These are phyloP conservation scores for Globisporangium cylindrosporum DNA, from an alignment of 352 stramenopile genomes.

Conservation along the genomic window DNA sequence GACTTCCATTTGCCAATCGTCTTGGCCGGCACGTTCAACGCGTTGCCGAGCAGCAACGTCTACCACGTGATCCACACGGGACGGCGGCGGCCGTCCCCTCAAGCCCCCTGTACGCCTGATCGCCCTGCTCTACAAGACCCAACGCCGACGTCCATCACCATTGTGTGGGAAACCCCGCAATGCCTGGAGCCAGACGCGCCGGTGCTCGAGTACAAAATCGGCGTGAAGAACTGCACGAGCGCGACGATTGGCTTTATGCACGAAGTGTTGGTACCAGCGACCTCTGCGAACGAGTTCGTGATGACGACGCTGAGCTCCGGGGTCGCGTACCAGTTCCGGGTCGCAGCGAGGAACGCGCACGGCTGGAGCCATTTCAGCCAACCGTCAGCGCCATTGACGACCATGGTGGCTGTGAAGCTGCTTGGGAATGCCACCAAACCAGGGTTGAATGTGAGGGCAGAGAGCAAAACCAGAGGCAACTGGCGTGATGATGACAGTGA, in stretches of 20 bases:
- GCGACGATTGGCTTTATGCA: slow-evolving; percentile 54
- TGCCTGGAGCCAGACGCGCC: slow-evolving; percentile 27
- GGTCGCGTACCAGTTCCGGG: slow-evolving; percentile 83
- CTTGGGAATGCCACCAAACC: neutral
- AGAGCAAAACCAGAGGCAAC: neutral
- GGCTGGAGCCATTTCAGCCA: slow-evolving; percentile 73
- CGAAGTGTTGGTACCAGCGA: slow-evolving; percentile 28
- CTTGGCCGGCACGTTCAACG: slow-evolving; percentile 81
- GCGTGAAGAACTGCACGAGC: slow-evolving; percentile 57
- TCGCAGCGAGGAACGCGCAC: slow-evolving; percentile 63
- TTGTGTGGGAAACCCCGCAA: slow-evolving; percentile 43
- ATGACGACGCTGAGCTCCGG: slow-evolving; percentile 70
- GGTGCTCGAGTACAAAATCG: slow-evolving; percentile 54
- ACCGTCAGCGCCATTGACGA: slow-evolving; percentile 55
- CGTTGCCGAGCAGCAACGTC: slow-evolving; percentile 65
- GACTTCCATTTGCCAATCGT: slow-evolving; percentile 85
- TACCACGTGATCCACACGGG: slow-evolving; percentile 79
- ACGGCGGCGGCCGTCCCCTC: slow-evolving; percentile 38
- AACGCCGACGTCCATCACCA: slow-evolving; percentile 41
- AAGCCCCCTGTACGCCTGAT: slow-evolving; percentile 34
- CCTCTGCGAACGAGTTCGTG: slow-evolving; percentile 20
- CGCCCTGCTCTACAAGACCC: slow-evolving; percentile 34
- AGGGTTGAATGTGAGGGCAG: neutral
- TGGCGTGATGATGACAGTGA: neutral
- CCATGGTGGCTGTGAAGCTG: slow-evolving; percentile 26